Conservation (phyloP, 2,329 filamentous ascomycete species). For the Alternaria burnsii region DNA sequence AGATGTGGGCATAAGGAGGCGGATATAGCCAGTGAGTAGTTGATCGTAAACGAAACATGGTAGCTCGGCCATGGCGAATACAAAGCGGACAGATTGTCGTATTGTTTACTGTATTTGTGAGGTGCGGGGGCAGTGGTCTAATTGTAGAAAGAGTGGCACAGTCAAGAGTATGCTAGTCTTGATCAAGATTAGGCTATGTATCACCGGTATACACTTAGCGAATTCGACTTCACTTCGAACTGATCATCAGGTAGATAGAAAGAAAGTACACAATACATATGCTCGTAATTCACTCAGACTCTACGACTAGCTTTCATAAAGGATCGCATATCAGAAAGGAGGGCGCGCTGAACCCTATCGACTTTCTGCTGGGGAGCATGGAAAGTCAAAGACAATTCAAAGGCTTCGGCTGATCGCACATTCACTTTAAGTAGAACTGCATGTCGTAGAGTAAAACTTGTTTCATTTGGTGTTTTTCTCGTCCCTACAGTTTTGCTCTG, state of each 20-base stretch:
- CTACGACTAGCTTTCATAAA: too few relatives aligned
- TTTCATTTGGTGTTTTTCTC: neutral
- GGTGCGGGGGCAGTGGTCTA: neutral
- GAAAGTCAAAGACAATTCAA: neutral
- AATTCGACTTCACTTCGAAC: too few relatives aligned
- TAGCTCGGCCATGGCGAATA: too few relatives aligned
- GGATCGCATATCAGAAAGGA: neutral
- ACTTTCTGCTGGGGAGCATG: neutral
- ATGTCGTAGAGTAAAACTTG: neutral
- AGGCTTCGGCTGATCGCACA: neutral
- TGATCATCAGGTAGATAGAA: too few relatives aligned
- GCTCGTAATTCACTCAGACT: too few relatives aligned
- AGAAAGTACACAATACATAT: too few relatives aligned
- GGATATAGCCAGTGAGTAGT: too few relatives aligned
- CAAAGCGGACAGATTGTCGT: too few relatives aligned
- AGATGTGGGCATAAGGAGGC: too few relatives aligned
- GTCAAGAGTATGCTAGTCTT: neutral
- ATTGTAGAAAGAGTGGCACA: neutral
- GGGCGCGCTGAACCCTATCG: neutral
- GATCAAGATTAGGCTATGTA: neutral
- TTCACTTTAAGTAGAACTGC: neutral
- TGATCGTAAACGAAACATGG: too few relatives aligned
- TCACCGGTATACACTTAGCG: too few relatives aligned
- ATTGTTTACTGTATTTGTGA: neutral
- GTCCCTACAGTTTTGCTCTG: slow-evolving; percentile 48